These are phyloP conservation scores for Corchorus capsularis DNA, from an alignment of 345 rosid species.

Conservation along the genomic window DNA sequence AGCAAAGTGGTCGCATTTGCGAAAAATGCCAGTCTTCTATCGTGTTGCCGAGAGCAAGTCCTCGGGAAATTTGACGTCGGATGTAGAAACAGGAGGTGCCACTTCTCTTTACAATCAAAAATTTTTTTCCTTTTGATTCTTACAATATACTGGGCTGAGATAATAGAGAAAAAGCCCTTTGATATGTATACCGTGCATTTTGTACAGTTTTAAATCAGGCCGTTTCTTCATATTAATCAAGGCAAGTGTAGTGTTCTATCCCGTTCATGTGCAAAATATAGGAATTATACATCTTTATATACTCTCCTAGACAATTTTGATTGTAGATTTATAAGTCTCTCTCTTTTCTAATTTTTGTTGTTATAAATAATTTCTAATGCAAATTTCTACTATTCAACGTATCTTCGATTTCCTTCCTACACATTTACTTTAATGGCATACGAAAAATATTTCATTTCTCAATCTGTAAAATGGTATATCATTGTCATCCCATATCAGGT, in stretches of 20 bases:
- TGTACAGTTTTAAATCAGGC: conserved; percentile 5
- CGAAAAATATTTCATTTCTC: too few relatives aligned
- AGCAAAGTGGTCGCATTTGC: not conserved
- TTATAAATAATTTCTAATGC: too few relatives aligned
- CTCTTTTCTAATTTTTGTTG: not conserved
- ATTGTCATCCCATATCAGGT: too few relatives aligned
- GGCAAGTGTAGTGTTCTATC: conserved; percentile 9
- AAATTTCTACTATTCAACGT: too few relatives aligned
- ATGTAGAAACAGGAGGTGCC: not conserved
- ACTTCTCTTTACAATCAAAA: not conserved
- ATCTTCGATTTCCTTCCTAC: too few relatives aligned
- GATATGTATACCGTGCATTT: not conserved
- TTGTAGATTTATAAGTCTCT: not conserved
- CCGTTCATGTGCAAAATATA: not conserved
- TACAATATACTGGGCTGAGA: not conserved
- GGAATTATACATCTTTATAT: not conserved
- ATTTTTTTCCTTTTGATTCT: not conserved
- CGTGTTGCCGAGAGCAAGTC: not conserved
- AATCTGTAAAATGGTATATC: too few relatives aligned
- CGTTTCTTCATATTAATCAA: not conserved
- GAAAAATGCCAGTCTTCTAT: not conserved
- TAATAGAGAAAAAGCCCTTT: not conserved
- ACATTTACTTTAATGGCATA: too few relatives aligned
- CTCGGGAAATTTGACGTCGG: not conserved
- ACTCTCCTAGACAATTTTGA: not conserved